These are phyloP conservation scores for Mycena galopus DNA, from an alignment of 768 basidiomycete species.

Conservation along the genomic window DNA sequence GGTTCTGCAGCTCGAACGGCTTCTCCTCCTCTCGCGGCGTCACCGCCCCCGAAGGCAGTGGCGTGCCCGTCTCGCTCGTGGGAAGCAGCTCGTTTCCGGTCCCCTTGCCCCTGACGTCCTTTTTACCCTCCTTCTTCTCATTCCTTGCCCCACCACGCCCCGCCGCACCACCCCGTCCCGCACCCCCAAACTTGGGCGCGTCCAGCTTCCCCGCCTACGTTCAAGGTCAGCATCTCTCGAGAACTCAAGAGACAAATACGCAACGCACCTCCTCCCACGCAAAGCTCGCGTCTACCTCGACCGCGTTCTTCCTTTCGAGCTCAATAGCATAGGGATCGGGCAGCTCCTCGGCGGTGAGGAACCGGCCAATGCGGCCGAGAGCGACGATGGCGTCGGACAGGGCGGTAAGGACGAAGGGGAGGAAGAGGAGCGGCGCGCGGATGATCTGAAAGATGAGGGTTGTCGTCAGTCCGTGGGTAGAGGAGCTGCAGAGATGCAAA, in stretches of 20 bases:
- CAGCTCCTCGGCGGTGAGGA: slow-evolving; percentile 69
- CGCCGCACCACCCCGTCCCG: slow-evolving; percentile 21
- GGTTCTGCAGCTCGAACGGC: slow-evolving; percentile 64
- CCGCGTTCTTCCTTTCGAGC: slow-evolving; percentile 49
- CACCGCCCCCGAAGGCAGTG: slow-evolving; percentile 27
- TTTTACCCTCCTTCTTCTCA: slow-evolving; percentile 18
- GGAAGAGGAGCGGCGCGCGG: slow-evolving; percentile 67
- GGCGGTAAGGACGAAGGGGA: slow-evolving; percentile 66
- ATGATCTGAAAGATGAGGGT: slow-evolving; percentile 56
- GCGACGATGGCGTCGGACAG: slow-evolving; percentile 66
- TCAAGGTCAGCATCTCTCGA: too few relatives aligned
- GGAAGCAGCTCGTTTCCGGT: slow-evolving; percentile 42
- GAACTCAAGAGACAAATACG: too few relatives aligned
- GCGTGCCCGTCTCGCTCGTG: slow-evolving; percentile 31
- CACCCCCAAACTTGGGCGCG: slow-evolving; percentile 18
- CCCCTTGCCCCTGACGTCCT: slow-evolving; percentile 37
- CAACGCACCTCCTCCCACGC: slow-evolving; percentile 69
- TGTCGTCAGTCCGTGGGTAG: background rate
- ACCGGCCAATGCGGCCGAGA: slow-evolving; percentile 59
- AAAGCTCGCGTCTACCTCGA: slow-evolving; percentile 65
- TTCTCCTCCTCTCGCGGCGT: slow-evolving; percentile 52
- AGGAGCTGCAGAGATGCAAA: background rate
- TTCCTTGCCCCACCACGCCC: slow-evolving; percentile 21
- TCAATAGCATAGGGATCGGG: slow-evolving; percentile 61
- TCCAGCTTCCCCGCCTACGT: slow-evolving; percentile 41